A percentile compares a stretch with the other conserved stretches of the same genome.
Evolutionary conservation across 2,329 filamentous ascomycete genomes (phyloP).

Genomic region (Didymosphaeria variabile): DNA sequence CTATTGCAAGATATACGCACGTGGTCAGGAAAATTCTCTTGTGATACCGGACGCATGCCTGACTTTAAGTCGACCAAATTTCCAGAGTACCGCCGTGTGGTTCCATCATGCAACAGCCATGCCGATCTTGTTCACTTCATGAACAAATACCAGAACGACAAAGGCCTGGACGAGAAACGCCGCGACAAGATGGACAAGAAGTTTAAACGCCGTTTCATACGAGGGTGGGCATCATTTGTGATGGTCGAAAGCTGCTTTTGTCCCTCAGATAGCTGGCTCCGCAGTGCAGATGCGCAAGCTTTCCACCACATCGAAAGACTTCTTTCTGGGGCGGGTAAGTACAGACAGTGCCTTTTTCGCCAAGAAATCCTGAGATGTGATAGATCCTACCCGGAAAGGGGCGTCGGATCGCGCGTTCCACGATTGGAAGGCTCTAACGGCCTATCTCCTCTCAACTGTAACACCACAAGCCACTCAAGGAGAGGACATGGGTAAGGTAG

Average conservation of each 20-base stretch:
- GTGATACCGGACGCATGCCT: background rate
- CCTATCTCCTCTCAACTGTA: background rate
- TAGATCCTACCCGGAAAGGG: background rate
- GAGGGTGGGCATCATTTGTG: background rate
- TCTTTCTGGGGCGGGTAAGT: background rate
- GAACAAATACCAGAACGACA: background rate
- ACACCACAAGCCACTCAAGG: background rate
- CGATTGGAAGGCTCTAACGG: background rate
- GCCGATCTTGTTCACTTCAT: background rate
- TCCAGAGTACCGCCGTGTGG: background rate
- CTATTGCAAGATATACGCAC: background rate
- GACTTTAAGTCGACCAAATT: background rate
- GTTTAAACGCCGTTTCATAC: background rate
- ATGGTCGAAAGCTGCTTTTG: background rate
- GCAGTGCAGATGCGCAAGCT: background rate
- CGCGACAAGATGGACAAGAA: background rate
- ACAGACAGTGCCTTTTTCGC: background rate
- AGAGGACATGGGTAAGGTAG: background rate
- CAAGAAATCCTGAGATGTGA: background rate
- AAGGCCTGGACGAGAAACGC: background rate
- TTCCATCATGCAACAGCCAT: background rate
- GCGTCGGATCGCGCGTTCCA: background rate
- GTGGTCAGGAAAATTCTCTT: background rate
- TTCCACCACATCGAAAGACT: background rate
- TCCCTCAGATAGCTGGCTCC: background rate